These are phyloP conservation scores for Pestalotiopsis fici DNA, from an alignment of 2,329 filamentous ascomycete species.

Conservation along the genomic window DNA sequence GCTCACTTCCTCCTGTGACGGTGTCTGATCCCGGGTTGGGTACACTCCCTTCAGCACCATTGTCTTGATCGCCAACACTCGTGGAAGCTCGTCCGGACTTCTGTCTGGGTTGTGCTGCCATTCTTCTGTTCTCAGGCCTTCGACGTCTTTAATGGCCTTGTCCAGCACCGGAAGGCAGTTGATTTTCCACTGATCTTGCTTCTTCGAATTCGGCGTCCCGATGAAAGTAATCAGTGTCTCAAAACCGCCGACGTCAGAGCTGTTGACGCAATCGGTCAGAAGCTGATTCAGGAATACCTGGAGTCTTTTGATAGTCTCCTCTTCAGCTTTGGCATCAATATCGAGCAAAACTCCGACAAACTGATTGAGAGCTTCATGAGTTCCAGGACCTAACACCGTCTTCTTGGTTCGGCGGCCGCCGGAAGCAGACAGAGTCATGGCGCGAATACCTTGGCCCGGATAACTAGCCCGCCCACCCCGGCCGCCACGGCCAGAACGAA, in stretches of 20 bases:
- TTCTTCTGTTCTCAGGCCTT: conserved; percentile 11
- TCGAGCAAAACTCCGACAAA: conserved; percentile 7
- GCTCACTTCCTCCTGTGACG: neutral
- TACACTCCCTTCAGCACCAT: conserved; percentile 7
- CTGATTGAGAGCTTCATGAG: conserved; percentile 10
- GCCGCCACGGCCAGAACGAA: no score
- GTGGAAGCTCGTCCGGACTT: conserved; percentile 8
- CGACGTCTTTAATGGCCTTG: conserved; percentile 16
- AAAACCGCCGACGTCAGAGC: neutral
- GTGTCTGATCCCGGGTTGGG: neutral
- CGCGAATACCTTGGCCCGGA: no score
- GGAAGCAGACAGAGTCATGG: no score
- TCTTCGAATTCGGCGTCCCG: neutral
- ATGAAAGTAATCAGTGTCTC: neutral
- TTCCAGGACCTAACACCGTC: no score
- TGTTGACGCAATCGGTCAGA: neutral
- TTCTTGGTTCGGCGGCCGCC: no score
- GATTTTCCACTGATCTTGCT: neutral
- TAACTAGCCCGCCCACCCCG: no score
- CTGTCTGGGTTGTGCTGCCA: conserved; percentile 9
- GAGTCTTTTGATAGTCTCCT: neutral
- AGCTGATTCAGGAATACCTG: neutral
- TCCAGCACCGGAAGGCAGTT: conserved; percentile 23
- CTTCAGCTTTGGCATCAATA: neutral
- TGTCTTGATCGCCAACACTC: conserved; percentile 8